Evolutionary conservation across 306 rosid genomes (phyloP), one percentile per base, ranked within the genome.

Genomic region (Castanea mollissima): DNA sequence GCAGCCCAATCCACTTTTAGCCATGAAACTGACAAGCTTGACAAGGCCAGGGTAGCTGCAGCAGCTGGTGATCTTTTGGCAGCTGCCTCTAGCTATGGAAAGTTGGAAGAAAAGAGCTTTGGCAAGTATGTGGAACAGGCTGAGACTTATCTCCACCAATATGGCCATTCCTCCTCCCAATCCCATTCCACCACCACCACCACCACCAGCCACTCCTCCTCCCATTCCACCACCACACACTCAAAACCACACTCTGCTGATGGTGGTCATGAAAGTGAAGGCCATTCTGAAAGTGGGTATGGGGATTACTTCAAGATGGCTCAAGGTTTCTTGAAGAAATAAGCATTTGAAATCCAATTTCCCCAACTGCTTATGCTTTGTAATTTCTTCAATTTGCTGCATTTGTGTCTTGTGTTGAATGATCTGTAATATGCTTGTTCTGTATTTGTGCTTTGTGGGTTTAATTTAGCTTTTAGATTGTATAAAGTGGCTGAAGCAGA

Each of bases 251-350:
- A 67, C 51, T 34, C 72, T 19, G 16, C 46, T 0, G 46, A 1
- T 41, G 72, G 21, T 1, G 52, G 51, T 34, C 23, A 18, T 67
- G 72, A 19, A 19, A 49, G 27, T 67, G 72, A 19, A 18, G 72
- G 27, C 52, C 1, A 19, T 34, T 67, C 72, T 34, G 72, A 49
- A 67, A 35, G 72, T 67, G 72, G 72, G 72, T 68, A 68, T 68
- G 88, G 85, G 27, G 88, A 34, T 38, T 74, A 74, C 57, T 4
- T 78, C 3, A 81, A 74, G 85, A 23, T 70, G 80, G 88, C 88
- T 4, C 49, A 63, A 20, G 78, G 88, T 34, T 81, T 74, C 88
- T 6, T 81, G 71, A 76, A 80, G 79, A 65, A 64, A 69, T 11
- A 14, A 41, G 0, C 46, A 8, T 41, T n/a, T 68, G 72, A 68